Conservation (phyloP, 1,284 basidiomycete species). For the Hypsizygus ulmarius region DNA sequence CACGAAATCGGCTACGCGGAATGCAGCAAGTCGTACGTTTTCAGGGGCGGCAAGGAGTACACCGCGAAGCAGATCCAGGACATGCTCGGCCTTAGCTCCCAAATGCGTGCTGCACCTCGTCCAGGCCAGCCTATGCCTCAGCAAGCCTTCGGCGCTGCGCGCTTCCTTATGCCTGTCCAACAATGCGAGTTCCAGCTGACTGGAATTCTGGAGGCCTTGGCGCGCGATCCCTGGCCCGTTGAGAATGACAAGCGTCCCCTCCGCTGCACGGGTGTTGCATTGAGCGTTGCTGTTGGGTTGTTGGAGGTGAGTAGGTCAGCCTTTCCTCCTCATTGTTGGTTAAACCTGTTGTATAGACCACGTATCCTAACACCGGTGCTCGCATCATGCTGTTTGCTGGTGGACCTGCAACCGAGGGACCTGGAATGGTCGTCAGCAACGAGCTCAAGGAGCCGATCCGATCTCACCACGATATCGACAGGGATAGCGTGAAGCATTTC, state of each 20-base stretch:
- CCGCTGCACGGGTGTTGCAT: constrained; percentile 92
- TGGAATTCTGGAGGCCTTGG: constrained; percentile 86
- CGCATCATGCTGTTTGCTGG: constrained; percentile 97
- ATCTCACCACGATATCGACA: constrained; percentile 98
- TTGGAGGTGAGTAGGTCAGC: constrained; percentile 62
- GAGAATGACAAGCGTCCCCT: constrained; percentile 94
- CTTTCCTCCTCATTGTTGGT: neutral
- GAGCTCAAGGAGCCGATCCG: constrained; percentile 98
- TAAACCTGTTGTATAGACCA: constrained; percentile 49
- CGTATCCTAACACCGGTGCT: constrained; percentile 95
- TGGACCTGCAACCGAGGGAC: constrained; percentile 96
- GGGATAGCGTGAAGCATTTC: constrained; percentile 96
- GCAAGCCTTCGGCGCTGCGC: constrained; percentile 81
- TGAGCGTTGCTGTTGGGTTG: constrained; percentile 94
- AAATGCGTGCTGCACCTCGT: constrained; percentile 76
- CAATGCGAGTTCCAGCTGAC: constrained; percentile 98
- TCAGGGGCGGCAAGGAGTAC: constrained; percentile 99
- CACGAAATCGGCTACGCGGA: constrained; percentile 97
- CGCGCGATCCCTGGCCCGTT: constrained; percentile 96
- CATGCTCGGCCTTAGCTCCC: constrained; percentile 89
- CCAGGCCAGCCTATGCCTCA: constrained; percentile 87
- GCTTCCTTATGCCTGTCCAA: constrained; percentile 91
- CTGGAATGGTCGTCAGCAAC: constrained; percentile 94
- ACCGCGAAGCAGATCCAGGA: constrained; percentile 96
- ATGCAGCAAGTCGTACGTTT: constrained; percentile 98